Evolutionary conservation across 2,329 filamentous ascomycete species (phyloP).

Genomic region (Claviceps purpurea): DNA sequence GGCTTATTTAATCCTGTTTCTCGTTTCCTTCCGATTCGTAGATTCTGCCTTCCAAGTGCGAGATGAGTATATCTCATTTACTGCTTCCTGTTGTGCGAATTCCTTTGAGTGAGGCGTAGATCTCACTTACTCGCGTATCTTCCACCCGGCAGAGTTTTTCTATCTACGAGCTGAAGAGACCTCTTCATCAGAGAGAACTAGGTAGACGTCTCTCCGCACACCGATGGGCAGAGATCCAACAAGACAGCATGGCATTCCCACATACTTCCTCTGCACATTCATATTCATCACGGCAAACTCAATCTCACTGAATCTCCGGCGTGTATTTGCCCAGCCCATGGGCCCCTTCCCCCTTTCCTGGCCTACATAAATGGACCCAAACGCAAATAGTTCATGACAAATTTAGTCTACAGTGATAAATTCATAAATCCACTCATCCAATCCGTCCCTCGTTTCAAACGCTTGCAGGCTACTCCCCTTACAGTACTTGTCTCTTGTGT

Average conservation of each 20-base stretch:
- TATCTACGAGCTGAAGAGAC: too few relatives aligned
- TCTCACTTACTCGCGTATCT: too few relatives aligned
- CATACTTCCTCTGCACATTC: conserved; percentile 8
- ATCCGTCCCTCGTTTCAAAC: background rate
- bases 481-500: background rate
- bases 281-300: conserved; percentile 12
- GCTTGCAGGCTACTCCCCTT: too few relatives aligned
- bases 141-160: too few relatives aligned
- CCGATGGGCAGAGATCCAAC: too few relatives aligned
- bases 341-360: background rate
- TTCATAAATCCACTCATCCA: background rate
- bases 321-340: conserved; percentile 15
- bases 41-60: background rate
- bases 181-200: too few relatives aligned
- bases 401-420: background rate
- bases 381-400: background rate
- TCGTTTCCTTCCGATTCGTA: background rate
- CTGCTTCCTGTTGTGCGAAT: too few relatives aligned
- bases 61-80: too few relatives aligned
- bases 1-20: background rate
- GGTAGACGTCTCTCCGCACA: too few relatives aligned
- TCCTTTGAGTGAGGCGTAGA: too few relatives aligned
- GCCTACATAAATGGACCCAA: too few relatives aligned
- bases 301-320: conserved; percentile 1
- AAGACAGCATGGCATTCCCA: background rate